Percentiles rank a stretch among this genome's conserved stretches.
Conservation (phyloP, 768 basidiomycete species). For the Phallus indusiatus region DNA sequence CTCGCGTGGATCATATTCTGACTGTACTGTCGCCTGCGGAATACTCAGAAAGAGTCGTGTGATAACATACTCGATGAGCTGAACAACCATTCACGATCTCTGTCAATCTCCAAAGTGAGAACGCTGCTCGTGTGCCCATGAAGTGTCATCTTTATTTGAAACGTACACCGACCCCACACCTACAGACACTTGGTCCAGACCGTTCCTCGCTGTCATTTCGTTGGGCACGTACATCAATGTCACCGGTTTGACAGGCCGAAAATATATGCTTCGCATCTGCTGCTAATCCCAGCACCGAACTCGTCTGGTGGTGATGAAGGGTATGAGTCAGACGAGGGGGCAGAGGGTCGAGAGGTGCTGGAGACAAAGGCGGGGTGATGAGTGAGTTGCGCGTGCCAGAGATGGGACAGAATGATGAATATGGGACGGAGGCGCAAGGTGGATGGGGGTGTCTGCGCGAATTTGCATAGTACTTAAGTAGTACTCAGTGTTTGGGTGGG, state of each 20-base stretch:
- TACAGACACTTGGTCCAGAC: conserved; percentile 24
- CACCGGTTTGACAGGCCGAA: conserved; percentile 68
- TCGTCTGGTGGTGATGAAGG: conserved; percentile 49
- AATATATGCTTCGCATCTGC: conserved; percentile 69
- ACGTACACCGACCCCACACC: conserved; percentile 80
- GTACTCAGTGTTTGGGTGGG: no score
- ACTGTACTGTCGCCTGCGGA: conserved; percentile 76
- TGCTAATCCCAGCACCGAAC: conserved; percentile 67
- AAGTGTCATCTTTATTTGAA: conserved; percentile 57
- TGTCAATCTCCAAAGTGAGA: conserved; percentile 65
- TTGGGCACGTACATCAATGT: conserved; percentile 46
- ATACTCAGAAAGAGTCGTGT: not conserved
- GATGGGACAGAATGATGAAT: not conserved
- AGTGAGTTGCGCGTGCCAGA: not conserved
- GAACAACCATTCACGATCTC: conserved; percentile 76
- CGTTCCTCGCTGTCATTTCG: not conserved
- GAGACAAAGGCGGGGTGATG: not conserved
- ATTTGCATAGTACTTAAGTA: no score
- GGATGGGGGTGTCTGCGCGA: no score
- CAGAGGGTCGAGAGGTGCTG: conserved; percentile 11
- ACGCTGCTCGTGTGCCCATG: conserved; percentile 80
- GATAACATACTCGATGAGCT: conserved; percentile 68
- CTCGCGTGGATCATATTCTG: conserved; percentile 75
- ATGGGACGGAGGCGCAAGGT: not conserved
- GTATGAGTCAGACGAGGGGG: conserved; percentile 54